Evolutionary conservation across 1,284 basidiomycete species (phyloP).

Genomic region (Malassezia yamatoensis): DNA sequence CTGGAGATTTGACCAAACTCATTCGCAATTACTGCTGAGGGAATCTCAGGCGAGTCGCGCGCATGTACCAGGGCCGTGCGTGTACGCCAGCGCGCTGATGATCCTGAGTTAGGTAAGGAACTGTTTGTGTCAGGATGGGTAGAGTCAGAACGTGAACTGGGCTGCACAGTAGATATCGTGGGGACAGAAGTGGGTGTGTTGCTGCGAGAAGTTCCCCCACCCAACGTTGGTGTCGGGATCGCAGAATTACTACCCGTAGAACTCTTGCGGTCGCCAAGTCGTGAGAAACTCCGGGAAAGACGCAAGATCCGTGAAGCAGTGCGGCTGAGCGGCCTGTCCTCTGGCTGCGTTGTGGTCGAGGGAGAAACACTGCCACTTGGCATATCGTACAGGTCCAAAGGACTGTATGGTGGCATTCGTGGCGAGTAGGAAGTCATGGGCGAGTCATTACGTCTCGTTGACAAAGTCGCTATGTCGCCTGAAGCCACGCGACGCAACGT

Average conservation of each 20-base stretch:
- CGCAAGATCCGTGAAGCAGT: neutral
- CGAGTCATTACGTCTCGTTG: neutral
- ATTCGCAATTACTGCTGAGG: neutral
- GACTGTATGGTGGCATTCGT: neutral
- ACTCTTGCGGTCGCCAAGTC: slow-evolving; percentile 4
- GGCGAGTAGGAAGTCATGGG: neutral
- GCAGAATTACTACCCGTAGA: neutral
- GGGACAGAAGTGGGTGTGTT: neutral
- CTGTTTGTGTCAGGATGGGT: too few species aligned
- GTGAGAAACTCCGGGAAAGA: slow-evolving; percentile 5
- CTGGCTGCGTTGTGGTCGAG: neutral
- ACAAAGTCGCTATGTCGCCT: neutral
- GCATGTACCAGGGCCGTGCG: neutral
- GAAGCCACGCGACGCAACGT: neutral
- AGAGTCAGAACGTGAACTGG: too few species aligned
- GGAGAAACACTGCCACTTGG: neutral
- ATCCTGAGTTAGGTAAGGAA: neutral
- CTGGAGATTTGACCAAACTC: neutral
- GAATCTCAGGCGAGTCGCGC: slow-evolving; percentile 1
- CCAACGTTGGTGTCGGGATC: neutral
- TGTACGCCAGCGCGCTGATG: neutral
- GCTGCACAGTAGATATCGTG: too few species aligned
- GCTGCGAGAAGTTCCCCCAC: neutral
- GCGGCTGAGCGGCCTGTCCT: neutral
- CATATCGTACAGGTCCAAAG: neutral